These are phyloP conservation scores for Mercurialis annua DNA, from an alignment of 345 rosid genomes.

Conservation along the genomic window DNA sequence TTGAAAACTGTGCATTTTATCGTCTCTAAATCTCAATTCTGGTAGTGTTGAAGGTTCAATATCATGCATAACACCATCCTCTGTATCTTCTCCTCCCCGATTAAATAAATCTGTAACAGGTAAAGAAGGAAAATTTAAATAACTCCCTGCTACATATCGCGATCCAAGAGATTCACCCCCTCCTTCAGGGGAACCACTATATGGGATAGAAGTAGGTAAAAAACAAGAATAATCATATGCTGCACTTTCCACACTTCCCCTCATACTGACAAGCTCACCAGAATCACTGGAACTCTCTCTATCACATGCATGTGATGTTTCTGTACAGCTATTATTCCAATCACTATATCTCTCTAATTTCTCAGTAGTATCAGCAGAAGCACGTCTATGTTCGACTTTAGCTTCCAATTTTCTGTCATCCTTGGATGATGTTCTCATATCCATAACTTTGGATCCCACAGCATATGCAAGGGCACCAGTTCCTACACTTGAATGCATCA, in stretches of 20 bases:
- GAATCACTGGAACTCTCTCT: slow-evolving; percentile 58
- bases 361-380: slow-evolving; percentile 39
- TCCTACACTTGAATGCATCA: slow-evolving; percentile 90
- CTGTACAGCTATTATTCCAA: slow-evolving; percentile 55
- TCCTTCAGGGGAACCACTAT: slow-evolving; percentile 35
- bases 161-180: slow-evolving; percentile 36
- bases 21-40: slow-evolving; percentile 46
- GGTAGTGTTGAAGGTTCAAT: slow-evolving; percentile 33
- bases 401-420: slow-evolving; percentile 47
- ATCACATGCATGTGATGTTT: slow-evolving; percentile 40
- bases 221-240: slow-evolving; percentile 51
- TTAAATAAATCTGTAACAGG: slow-evolving; percentile 75
- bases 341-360: slow-evolving; percentile 38
- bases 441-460: slow-evolving; percentile 95
- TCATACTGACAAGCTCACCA: slow-evolving; percentile 48
- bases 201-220: slow-evolving; percentile 39
- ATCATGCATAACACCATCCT: slow-evolving; percentile 39
- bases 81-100: slow-evolving; percentile 46
- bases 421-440: slow-evolving; percentile 76
- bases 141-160: slow-evolving; percentile 38
- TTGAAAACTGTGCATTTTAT: slow-evolving; percentile 71
- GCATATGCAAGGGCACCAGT: slow-evolving; percentile 87
- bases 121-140: slow-evolving; percentile 64
- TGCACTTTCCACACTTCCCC: slow-evolving; percentile 52
- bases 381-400: slow-evolving; percentile 39